Base-by-base conservation (phyloP, 1,139 yeast genomes). In the Oligophagozyma castellii region DNA sequence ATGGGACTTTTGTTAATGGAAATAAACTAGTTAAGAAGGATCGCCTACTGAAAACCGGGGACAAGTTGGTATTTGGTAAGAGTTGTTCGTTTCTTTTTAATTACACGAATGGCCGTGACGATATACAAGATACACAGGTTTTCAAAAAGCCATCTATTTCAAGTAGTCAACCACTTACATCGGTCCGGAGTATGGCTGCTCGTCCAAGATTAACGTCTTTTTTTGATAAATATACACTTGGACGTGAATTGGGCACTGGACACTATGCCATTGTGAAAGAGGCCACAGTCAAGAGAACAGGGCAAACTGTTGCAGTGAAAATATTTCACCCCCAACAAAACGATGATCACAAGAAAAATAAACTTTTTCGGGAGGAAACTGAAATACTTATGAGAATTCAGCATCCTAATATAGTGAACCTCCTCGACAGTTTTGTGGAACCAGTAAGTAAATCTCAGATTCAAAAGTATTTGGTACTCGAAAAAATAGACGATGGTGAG, bases 191-290 rank as follows among this genome's bases (percentile, higher is more conserved):
- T 26, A 43, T 37, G 29, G 28, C 26, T 6, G 19, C 30, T 3
- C 36, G 35, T 19, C n/a, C 27, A 23, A 41, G 30, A 31, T 32
- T 35, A 11, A 33, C 30, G 30, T 35, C 46, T 26, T 70, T 76
- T 36, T 71, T 65, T 38, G 79, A 74, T 44, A 67, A 67, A 35
- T 78, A 74, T 44, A 58, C 70, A 1, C 40, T 75, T 22, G 79
- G 80, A 0, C 61, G 59, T 33, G 70, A 73, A 38, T 53, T 78
- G 16, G 92, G 92, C 0, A 58, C 76, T 3, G 92, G 92, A 0
- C 89, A 76, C 53, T 78, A 77, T 48, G 89, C 89, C 1, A 70
- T 73, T 12, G 92, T 78, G 2, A 73, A 70, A 45, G 81, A 75
- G 38, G 83, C 83, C 2, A 58, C 63, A 14, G 64, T 69, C 38